phyloP scores from a whole-genome alignment of 352 stramenopile genomes.

The Phytophthora idaei region DNA sequence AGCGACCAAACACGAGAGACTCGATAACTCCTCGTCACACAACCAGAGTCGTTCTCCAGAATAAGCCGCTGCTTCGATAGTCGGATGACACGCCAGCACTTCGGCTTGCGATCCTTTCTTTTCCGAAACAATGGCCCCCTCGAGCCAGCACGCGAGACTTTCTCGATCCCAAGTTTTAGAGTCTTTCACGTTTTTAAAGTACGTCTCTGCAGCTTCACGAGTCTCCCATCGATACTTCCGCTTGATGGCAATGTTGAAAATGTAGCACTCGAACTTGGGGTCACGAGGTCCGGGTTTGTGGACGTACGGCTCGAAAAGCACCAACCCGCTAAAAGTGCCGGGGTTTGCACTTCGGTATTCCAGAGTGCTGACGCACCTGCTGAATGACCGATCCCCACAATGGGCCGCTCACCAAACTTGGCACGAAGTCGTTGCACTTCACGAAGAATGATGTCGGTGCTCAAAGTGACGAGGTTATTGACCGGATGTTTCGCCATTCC shows the following conservation, averaged over 20 bases:
- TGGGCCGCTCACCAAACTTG: not conserved
- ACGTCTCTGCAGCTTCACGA: slow-evolving; percentile 4
- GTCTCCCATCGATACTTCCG: slow-evolving; percentile 8
- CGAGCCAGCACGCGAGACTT: slow-evolving; percentile 27
- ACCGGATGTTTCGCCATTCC: not conserved
- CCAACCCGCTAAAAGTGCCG: slow-evolving; percentile 30
- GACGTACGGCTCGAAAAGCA: slow-evolving; percentile 40
- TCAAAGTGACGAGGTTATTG: slow-evolving; percentile 1
- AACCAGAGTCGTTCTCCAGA: slow-evolving; percentile 20
- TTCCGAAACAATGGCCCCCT: slow-evolving; percentile 36
- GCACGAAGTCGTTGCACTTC: not conserved
- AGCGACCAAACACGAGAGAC: slow-evolving; percentile 25
- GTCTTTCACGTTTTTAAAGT: slow-evolving; percentile 10
- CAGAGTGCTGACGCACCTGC: not conserved
- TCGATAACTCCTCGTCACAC: slow-evolving; percentile 30
- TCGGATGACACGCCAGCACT: slow-evolving; percentile 22
- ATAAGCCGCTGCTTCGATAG: slow-evolving; percentile 27
- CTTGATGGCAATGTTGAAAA: slow-evolving; percentile 15
- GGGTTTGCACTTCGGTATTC: not conserved
- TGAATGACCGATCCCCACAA: not conserved
- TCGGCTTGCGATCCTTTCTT: slow-evolving; percentile 9
- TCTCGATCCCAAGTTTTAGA: slow-evolving; percentile 28
- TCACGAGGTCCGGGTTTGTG: slow-evolving; percentile 4
- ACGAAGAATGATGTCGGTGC: not conserved
- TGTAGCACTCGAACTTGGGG: slow-evolving; percentile 2